Conservation (phyloP, 306 rosid species). For the Ammopiptanthus mongolicus region DNA sequence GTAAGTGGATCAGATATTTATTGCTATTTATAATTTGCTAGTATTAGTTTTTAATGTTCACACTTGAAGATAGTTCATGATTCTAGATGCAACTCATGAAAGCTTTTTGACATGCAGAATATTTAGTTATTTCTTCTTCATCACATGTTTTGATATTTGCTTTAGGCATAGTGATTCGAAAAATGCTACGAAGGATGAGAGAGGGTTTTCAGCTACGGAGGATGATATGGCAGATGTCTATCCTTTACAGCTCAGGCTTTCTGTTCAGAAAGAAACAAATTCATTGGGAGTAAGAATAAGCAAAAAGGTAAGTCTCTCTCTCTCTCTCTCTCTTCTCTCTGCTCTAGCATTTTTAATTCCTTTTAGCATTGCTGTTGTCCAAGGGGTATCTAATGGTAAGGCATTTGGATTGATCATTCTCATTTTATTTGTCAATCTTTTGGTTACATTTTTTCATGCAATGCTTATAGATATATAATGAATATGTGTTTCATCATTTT, state of each 20-base stretch:
- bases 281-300: constrained; percentile 82
- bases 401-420: constrained; percentile 6
- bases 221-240: constrained; percentile 83
- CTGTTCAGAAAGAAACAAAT: constrained; percentile 62
- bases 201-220: constrained; percentile 66
- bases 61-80: constrained; percentile 1
- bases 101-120: not conserved
- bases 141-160: constrained; percentile 20
- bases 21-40: constrained; percentile 8
- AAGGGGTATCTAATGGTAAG: constrained; percentile 13
- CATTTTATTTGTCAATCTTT: not conserved
- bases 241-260: constrained; percentile 90
- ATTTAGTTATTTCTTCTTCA: constrained; percentile 18
- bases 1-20: constrained; percentile 1
- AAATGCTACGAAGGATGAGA: constrained; percentile 53
- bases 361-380: constrained; percentile 1
- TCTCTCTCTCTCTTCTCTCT: not conserved
- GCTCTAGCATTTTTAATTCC: not conserved
- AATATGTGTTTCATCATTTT: not conserved
- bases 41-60: constrained; percentile 1
- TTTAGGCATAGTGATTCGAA: constrained; percentile 87
- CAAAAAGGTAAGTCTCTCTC: constrained; percentile 64
- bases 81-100: not conserved
- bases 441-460: constrained; percentile 9
- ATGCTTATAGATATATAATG: not conserved